Conservation (phyloP, 1,284 basidiomycete species). For the Lignosus rhinocerotis region DNA sequence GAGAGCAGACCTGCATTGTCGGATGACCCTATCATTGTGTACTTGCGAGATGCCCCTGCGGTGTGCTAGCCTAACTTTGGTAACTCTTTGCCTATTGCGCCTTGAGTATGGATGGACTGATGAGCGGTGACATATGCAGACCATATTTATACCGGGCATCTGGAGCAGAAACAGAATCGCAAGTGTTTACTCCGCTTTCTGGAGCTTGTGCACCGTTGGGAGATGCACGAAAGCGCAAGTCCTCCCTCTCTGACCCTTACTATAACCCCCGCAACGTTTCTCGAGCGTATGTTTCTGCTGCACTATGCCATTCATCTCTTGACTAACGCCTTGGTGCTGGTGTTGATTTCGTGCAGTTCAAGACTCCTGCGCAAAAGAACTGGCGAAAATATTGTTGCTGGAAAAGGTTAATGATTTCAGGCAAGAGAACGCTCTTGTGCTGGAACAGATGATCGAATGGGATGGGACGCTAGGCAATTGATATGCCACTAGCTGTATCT, state of each 20-base stretch:
- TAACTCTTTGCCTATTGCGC: neutral
- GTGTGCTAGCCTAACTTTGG: neutral
- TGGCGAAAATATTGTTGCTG: constrained; percentile 1
- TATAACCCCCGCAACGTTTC: constrained; percentile 11
- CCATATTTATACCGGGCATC: constrained; percentile 19
- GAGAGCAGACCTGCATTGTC: constrained; percentile 25
- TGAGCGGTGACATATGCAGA: constrained; percentile 8
- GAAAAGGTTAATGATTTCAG: constrained; percentile 10
- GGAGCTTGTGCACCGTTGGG: constrained; percentile 18
- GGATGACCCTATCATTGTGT: constrained; percentile 20
- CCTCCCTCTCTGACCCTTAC: constrained; percentile 13
- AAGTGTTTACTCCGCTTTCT: constrained; percentile 14
- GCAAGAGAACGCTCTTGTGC: constrained; percentile 7
- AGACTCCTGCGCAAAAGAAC: constrained; percentile 2
- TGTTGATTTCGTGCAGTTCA: constrained; percentile 1
- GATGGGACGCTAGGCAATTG: neutral
- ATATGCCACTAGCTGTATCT: neutral
- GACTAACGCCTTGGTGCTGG: too few species aligned
- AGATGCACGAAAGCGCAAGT: constrained; percentile 8
- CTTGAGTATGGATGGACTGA: neutral
- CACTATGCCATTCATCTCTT: neutral
- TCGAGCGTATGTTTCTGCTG: constrained; percentile 6
- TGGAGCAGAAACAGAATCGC: constrained; percentile 10
- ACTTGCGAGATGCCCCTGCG: constrained; percentile 18
- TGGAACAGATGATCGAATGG: neutral